phyloP scores from a whole-genome alignment of 176 grass and related monocot genomes.

The Melocanna baccifera region DNA sequence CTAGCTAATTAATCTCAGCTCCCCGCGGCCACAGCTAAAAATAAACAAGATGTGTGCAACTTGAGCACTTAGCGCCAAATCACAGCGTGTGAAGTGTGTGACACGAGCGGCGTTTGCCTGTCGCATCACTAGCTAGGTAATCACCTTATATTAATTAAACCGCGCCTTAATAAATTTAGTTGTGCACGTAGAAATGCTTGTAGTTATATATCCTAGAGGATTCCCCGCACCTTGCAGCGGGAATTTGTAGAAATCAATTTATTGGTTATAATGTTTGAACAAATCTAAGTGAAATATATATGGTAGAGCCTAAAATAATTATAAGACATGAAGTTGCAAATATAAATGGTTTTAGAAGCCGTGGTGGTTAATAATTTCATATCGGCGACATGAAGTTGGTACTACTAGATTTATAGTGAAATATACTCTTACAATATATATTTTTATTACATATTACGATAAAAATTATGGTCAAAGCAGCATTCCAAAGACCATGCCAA shows the following conservation, averaged over 20 bases:
- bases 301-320: too few species aligned
- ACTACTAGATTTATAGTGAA: too few species aligned
- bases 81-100: conserved; percentile 18
- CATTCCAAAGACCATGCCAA: neutral
- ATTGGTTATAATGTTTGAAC: too few species aligned
- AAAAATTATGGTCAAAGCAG: neutral
- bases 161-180: neutral
- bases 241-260: too few species aligned
- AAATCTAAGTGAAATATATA: too few species aligned
- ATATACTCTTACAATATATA: too few species aligned
- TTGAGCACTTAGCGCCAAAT: conserved; percentile 37
- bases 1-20: neutral
- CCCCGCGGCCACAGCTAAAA: neutral
- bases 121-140: neutral
- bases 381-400: too few species aligned
- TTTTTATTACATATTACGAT: neutral
- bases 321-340: too few species aligned
- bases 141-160: neutral
- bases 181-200: neutral
- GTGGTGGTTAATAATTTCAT: too few species aligned
- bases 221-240: too few species aligned
- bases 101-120: neutral
- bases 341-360: too few species aligned
- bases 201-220: neutral
- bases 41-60: conserved; percentile 23